phyloP scores from a whole-genome alignment of 768 basidiomycete species.

The Hysterangium stoloniferum region DNA sequence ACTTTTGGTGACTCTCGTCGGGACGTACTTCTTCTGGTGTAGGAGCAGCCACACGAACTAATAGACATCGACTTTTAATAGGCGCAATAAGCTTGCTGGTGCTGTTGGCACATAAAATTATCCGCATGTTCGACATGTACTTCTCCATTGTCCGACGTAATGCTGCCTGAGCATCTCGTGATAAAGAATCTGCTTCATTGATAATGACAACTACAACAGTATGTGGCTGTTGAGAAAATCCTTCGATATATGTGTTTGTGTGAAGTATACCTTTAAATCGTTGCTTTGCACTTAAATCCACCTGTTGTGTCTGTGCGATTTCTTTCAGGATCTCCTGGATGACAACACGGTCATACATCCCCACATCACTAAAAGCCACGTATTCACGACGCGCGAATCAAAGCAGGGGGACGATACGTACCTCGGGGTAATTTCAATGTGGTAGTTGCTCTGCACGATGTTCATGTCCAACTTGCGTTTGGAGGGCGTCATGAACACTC shows the following conservation, averaged over 20 bases:
- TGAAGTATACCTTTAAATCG: slow-evolving; percentile 78
- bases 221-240: too few species aligned
- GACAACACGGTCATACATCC: slow-evolving; percentile 89
- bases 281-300: slow-evolving; percentile 91
- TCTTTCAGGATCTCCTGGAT: slow-evolving; percentile 97
- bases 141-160: slow-evolving; percentile 98
- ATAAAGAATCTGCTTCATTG: slow-evolving; percentile 92
- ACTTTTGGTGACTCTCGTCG: not conserved
- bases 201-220: slow-evolving; percentile 78
- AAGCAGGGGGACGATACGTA: slow-evolving; percentile 25
- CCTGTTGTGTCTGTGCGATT: slow-evolving; percentile 98
- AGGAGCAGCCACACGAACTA: slow-evolving; percentile 91
- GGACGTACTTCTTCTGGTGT: slow-evolving; percentile 58
- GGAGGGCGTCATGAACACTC: slow-evolving; percentile 90
- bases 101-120: slow-evolving; percentile 94
- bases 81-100: slow-evolving; percentile 94
- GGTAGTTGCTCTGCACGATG: slow-evolving; percentile 94
- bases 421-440: slow-evolving; percentile 97
- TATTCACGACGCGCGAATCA: not conserved
- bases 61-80: slow-evolving; percentile 89
- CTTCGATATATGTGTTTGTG: not conserved
- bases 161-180: slow-evolving; percentile 95
- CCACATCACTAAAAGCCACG: slow-evolving; percentile 67
- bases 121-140: slow-evolving; percentile 95
- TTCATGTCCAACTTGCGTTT: slow-evolving; percentile 94